Evolutionary conservation across 2,329 filamentous ascomycete species (phyloP).

Genomic region (Ascochyta viciae-villosae): DNA sequence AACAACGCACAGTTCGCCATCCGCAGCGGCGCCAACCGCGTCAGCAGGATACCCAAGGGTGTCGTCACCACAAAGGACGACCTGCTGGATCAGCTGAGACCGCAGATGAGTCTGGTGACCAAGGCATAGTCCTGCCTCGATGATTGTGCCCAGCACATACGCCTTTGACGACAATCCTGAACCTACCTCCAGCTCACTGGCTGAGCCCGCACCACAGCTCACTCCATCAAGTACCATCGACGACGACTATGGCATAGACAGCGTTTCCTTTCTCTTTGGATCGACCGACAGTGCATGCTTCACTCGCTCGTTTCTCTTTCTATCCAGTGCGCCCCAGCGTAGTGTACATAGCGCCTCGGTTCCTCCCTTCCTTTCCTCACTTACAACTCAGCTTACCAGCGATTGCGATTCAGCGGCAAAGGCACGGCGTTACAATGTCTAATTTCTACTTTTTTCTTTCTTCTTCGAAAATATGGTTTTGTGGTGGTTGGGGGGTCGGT

Average conservation of each 20-base stretch:
- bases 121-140: conserved; percentile 30
- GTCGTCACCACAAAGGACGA: conserved; percentile 79
- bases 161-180: conserved; percentile 31
- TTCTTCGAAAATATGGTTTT: not conserved
- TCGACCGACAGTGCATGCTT: not conserved
- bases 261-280: not conserved
- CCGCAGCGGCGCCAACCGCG: conserved; percentile 81
- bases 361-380: too few relatives aligned
- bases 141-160: conserved; percentile 13
- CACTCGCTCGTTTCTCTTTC: not conserved
- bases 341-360: conserved; percentile 18
- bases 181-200: conserved; percentile 40
- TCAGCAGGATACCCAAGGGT: conserved; percentile 83
- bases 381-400: not conserved
- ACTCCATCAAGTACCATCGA: conserved; percentile 21
- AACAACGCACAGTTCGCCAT: conserved; percentile 72
- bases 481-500: not conserved
- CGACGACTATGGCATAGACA: conserved; percentile 17
- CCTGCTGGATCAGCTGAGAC: conserved; percentile 64
- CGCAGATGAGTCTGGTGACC: conserved; percentile 60
- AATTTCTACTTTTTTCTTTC: conserved; percentile 11
- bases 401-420: conserved; percentile 14
- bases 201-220: conserved; percentile 40
- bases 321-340: conserved; percentile 8
- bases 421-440: conserved; percentile 15